Evolutionary conservation across 2,329 filamentous ascomycete species (phyloP), one percentile per base, ranked within the genome.

Genomic region (Colletotrichum sp.): DNA sequence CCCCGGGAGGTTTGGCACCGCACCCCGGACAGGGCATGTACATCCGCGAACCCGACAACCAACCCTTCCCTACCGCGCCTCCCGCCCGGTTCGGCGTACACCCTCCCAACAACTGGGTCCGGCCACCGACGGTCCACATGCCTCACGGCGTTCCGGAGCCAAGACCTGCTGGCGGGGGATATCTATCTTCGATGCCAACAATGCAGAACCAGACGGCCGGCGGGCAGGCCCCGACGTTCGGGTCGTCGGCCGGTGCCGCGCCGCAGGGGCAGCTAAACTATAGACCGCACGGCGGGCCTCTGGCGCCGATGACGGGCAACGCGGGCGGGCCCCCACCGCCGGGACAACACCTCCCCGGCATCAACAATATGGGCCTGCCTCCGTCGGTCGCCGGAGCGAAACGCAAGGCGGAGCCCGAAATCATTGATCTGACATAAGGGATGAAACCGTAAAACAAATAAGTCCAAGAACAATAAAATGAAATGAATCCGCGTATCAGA

Each of bases 371-470:
- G 59, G 28, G 68, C 36, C 49, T 13, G 28, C 24, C 39, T 2
- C 63, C 30, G 21, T 24, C 63, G 6, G 15, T 12, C 28, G 21
- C 62, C 7, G 69, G 12, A 18, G 15, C 10, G 39, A 76, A 76
- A 34, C 73, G 69, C 16, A 76, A 76, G 32, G 73, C 69, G 18
- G 73, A 73, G 63, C n/a, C 52, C 13, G 73, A 68, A 7, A n/a
- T 68, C 18, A 76, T 76, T 30, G 63, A 73, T 13, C n/a, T 73
- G n/a, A 68, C 72, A 59, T 74, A 28, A 67, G 13, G 10, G 34
- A 36, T 49, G n/a, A 6, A 13, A 49, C 10, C 18, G 44, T 6
- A 3, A 49, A 6, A 3, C 10, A 49, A 5, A 49, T 21, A 7
- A 49, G 44, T 10, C n/a, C 6, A 49, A 49, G 44, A 49, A 49